Conservation (phyloP, 305 asterid genomes). For the Fraxinus dipetala region DNA sequence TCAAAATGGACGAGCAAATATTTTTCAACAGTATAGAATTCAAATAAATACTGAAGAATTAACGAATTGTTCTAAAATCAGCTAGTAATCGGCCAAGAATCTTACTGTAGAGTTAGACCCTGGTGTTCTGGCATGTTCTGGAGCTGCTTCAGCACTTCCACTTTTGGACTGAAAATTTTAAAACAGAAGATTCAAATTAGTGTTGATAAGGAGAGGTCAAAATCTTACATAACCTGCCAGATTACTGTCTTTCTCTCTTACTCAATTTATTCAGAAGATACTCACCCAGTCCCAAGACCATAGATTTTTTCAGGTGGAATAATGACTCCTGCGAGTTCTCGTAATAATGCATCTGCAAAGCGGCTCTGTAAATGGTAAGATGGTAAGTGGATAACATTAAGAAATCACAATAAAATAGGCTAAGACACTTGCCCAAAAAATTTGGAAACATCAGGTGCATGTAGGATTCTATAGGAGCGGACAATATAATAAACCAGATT, state of each 20-base stretch:
- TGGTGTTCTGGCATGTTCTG: slow-evolving; percentile 89
- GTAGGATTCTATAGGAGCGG: neutral
- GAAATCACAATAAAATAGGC: neutral
- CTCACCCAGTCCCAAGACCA: slow-evolving; percentile 92
- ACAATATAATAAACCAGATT: neutral
- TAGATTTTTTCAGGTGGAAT: slow-evolving; percentile 78
- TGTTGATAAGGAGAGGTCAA: neutral
- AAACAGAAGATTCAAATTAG: neutral
- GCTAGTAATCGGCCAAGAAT: neutral
- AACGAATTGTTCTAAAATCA: neutral
- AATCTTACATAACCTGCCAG: neutral
- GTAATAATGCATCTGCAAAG: slow-evolving; percentile 79
- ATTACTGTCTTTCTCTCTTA: neutral
- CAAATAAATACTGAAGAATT: neutral
- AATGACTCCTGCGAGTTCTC: slow-evolving; percentile 78
- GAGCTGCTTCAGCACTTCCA: slow-evolving; percentile 76
- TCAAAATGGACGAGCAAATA: slow-evolving; percentile 16
- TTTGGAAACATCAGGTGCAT: neutral
- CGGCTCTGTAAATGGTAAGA: slow-evolving; percentile 48
- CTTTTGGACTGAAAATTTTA: slow-evolving; percentile 69
- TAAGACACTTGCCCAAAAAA: neutral
- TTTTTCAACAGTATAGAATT: slow-evolving; percentile 1
- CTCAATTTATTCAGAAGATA: slow-evolving; percentile 3
- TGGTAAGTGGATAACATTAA: neutral
- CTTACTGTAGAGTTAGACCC: slow-evolving; percentile 84